These are phyloP conservation scores for Echites panduratus DNA, from an alignment of 257 asterid species.

Conservation along the genomic window DNA sequence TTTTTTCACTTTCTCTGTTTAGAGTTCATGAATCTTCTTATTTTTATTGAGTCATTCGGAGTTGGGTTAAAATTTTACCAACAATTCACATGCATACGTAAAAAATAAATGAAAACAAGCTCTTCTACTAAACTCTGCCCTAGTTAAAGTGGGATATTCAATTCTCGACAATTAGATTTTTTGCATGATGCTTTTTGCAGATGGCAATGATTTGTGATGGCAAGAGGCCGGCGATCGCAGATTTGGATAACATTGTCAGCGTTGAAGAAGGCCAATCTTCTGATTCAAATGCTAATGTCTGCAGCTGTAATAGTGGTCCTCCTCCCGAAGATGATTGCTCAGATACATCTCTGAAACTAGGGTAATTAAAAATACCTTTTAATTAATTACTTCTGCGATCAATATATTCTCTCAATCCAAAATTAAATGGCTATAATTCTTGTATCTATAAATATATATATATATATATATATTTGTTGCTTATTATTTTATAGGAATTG, in stretches of 20 bases:
- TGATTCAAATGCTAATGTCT: slow-evolving; percentile 27
- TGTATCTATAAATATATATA: not conserved
- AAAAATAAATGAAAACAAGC: too few species aligned
- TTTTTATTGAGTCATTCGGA: too few species aligned
- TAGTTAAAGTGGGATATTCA: too few species aligned
- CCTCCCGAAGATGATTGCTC: slow-evolving; percentile 36
- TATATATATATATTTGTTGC: not conserved
- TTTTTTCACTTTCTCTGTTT: too few species aligned
- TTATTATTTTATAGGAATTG: not conserved
- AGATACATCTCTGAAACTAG: slow-evolving; percentile 34
- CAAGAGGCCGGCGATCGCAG: slow-evolving; percentile 7
- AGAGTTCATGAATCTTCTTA: too few species aligned
- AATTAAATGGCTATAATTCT: too few species aligned
- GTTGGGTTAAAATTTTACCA: too few species aligned
- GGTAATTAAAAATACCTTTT: slow-evolving; percentile 15
- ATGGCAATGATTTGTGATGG: slow-evolving; percentile 25
- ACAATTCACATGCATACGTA: too few species aligned
- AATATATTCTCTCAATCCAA: too few species aligned
- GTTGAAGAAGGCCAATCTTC: slow-evolving; percentile 41
- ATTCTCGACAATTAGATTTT: too few species aligned
- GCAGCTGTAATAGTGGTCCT: slow-evolving; percentile 30
- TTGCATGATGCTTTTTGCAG: slow-evolving; percentile 9
- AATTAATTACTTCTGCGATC: too few species aligned
- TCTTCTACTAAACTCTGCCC: too few species aligned
- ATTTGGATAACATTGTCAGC: slow-evolving; percentile 4